Evolutionary conservation across 352 stramenopile species (phyloP).

Genomic region (Phytophthora vignae): DNA sequence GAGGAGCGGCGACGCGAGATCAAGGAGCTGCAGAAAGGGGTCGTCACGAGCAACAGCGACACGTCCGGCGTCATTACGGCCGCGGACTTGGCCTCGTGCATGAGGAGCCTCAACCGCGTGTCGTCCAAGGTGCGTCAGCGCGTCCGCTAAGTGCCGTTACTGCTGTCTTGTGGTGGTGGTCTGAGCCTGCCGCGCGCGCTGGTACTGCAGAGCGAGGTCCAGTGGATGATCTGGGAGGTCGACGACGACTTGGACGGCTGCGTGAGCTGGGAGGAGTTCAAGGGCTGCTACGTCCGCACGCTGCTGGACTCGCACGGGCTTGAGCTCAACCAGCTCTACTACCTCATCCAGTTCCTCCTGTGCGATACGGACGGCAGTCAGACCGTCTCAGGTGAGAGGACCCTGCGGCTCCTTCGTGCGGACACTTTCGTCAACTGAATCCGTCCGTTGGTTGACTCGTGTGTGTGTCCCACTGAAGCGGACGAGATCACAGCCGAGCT

Average conservation of each 20-base stretch:
- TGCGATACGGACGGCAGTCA: slow-evolving; percentile 92
- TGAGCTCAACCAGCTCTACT: slow-evolving; percentile 94
- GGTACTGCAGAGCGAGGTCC: slow-evolving; percentile 78
- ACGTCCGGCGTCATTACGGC: slow-evolving; percentile 49
- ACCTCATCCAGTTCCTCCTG: slow-evolving; percentile 95
- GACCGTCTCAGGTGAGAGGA: slow-evolving; percentile 76
- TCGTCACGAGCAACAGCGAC: slow-evolving; percentile 48
- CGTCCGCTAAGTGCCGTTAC: not conserved
- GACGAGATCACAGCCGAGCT: slow-evolving; percentile 60
- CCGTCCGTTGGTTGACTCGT: not conserved
- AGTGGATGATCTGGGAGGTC: slow-evolving; percentile 98
- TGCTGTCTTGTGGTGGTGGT: too few relatives aligned
- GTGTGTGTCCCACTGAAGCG: slow-evolving; percentile 28
- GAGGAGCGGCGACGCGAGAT: slow-evolving; percentile 49
- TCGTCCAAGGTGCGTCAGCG: slow-evolving; percentile 41
- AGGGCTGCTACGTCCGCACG: slow-evolving; percentile 92
- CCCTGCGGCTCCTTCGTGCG: not conserved
- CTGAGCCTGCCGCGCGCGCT: not conserved
- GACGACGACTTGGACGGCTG: slow-evolving; percentile 95
- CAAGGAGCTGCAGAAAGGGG: slow-evolving; percentile 56
- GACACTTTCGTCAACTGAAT: not conserved
- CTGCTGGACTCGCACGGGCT: slow-evolving; percentile 92
- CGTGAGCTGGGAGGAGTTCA: slow-evolving; percentile 94
- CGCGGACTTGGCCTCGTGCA: slow-evolving; percentile 53
- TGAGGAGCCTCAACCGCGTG: slow-evolving; percentile 47